phyloP scores from a whole-genome alignment of 495 filamentous ascomycete species.

The Melanomma pulvis-pyrius region DNA sequence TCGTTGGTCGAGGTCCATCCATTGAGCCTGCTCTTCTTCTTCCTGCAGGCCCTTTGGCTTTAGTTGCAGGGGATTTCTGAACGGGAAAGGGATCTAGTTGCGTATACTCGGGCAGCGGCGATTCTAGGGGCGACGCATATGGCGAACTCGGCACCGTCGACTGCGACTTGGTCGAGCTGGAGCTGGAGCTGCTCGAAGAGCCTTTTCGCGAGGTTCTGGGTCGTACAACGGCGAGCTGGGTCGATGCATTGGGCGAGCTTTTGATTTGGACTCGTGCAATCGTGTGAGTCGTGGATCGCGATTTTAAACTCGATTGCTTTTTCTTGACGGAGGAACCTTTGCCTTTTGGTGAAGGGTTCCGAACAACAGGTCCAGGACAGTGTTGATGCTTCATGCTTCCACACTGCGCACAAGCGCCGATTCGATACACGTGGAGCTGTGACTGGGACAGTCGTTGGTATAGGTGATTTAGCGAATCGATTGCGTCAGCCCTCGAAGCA shows the following conservation, averaged over 20 bases:
- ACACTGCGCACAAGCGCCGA: slow-evolving; percentile 24
- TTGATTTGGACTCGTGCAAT: slow-evolving; percentile 30
- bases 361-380: slow-evolving; percentile 5
- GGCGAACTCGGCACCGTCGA: slow-evolving; percentile 29
- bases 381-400: slow-evolving; percentile 23
- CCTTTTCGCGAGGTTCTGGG: slow-evolving; percentile 27
- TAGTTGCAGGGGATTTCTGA: neutral
- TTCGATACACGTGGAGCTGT: slow-evolving; percentile 18
- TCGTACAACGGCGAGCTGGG: slow-evolving; percentile 33
- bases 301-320: slow-evolving; percentile 14
- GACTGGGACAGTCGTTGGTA: slow-evolving; percentile 41
- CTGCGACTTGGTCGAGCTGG: slow-evolving; percentile 22
- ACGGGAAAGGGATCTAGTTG: slow-evolving; percentile 17
- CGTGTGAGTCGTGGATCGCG: slow-evolving; percentile 9
- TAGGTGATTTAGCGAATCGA: slow-evolving; percentile 42
- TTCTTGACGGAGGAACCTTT: slow-evolving; percentile 15
- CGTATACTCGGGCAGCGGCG: slow-evolving; percentile 28
- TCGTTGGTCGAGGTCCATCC: slow-evolving; percentile 27
- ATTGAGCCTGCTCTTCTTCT: slow-evolving; percentile 18
- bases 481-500: slow-evolving; percentile 42
- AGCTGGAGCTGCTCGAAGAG: slow-evolving; percentile 24
- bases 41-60: neutral
- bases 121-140: slow-evolving; percentile 19
- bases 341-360: neutral
- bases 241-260: slow-evolving; percentile 20